A percentile compares a stretch with the other conserved stretches of the same genome.
These are phyloP conservation scores for Rhizodiscina lignyota DNA, from an alignment of 495 filamentous ascomycete genomes.

Conservation along the genomic window DNA sequence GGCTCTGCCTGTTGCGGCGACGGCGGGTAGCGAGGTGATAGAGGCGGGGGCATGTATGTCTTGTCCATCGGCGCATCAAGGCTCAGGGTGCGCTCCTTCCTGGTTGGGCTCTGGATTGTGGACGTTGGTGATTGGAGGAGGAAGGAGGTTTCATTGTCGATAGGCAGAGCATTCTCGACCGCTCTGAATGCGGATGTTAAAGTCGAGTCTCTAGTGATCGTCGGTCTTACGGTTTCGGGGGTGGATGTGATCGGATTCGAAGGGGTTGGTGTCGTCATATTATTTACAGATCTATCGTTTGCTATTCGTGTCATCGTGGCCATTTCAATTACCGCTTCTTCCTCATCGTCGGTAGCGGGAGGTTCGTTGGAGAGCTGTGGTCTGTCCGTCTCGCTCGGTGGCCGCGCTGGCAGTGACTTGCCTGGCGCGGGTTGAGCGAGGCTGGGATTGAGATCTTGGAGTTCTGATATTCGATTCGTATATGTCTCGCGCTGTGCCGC, in stretches of 20 bases:
- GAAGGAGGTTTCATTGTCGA: no score
- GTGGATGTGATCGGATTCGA: conserved; percentile 6
- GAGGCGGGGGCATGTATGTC: conserved; percentile 44
- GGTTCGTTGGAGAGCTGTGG: conserved; percentile 6
- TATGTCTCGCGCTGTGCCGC: conserved; percentile 73
- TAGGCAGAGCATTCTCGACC: conserved; percentile 13
- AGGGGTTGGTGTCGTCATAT: conserved; percentile 3
- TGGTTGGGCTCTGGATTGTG: no score
- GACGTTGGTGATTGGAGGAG: no score
- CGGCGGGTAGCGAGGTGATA: conserved; percentile 39
- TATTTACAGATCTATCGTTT: conserved; percentile 14
- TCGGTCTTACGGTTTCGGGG: no score
- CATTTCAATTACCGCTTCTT: conserved; percentile 28
- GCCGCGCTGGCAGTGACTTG: conserved; percentile 64
- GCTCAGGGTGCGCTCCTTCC: conserved; percentile 2
- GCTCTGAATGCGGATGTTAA: conserved; percentile 15
- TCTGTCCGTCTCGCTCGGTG: conserved; percentile 37
- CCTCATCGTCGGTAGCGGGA: conserved; percentile 31
- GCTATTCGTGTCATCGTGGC: conserved; percentile 28
- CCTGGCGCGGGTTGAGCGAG: conserved; percentile 34
- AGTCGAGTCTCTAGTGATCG: conserved; percentile 15
- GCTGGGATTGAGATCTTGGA: conserved; percentile 47
- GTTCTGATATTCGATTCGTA: conserved; percentile 68
- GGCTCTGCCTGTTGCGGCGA: conserved; percentile 4
- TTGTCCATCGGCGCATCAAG: conserved; percentile 18